These are phyloP conservation scores for Terfezia claveryi DNA, from an alignment of 495 filamentous ascomycete genomes.

Conservation along the genomic window DNA sequence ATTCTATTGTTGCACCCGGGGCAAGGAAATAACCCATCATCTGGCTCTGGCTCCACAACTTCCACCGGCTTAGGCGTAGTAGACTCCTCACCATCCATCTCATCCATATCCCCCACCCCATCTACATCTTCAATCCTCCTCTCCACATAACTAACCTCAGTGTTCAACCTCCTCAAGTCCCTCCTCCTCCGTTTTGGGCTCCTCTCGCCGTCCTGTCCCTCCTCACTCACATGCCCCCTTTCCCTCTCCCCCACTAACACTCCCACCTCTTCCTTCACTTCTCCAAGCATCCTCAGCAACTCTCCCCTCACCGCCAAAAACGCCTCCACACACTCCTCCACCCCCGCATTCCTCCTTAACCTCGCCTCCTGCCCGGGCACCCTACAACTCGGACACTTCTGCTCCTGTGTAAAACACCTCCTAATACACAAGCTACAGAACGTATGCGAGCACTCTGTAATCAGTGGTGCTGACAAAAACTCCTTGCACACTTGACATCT, in stretches of 20 bases:
- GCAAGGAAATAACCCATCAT: conserved; percentile 59
- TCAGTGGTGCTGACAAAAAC: conserved; percentile 79
- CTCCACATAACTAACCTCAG: background rate
- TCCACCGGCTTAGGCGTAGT: background rate
- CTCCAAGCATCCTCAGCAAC: conserved; percentile 38
- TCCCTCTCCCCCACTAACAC: conserved; percentile 19
- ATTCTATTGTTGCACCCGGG: conserved; percentile 60
- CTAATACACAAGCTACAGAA: conserved; percentile 95
- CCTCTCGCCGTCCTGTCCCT: conserved; percentile 4
- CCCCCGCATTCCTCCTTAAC: conserved; percentile 56
- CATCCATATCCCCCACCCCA: conserved; percentile 23
- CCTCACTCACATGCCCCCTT: conserved; percentile 12
- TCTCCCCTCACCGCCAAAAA: conserved; percentile 43
- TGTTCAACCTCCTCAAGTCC: background rate
- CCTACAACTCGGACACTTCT: conserved; percentile 71
- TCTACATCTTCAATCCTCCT: conserved; percentile 8
- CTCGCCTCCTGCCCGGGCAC: conserved; percentile 56
- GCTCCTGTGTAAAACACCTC: conserved; percentile 52
- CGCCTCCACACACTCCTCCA: conserved; percentile 64
- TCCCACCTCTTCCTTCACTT: conserved; percentile 27
- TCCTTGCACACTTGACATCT: conserved; percentile 97
- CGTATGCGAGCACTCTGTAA: conserved; percentile 84
- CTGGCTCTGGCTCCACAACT: conserved; percentile 25
- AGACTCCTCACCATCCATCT: conserved; percentile 16
- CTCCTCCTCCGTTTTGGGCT: conserved; percentile 1